Evolutionary conservation across 192 early-diverging fungal species (phyloP), one percentile per base, ranked within the genome.

Genomic region (Umbelopsis isabellina): DNA sequence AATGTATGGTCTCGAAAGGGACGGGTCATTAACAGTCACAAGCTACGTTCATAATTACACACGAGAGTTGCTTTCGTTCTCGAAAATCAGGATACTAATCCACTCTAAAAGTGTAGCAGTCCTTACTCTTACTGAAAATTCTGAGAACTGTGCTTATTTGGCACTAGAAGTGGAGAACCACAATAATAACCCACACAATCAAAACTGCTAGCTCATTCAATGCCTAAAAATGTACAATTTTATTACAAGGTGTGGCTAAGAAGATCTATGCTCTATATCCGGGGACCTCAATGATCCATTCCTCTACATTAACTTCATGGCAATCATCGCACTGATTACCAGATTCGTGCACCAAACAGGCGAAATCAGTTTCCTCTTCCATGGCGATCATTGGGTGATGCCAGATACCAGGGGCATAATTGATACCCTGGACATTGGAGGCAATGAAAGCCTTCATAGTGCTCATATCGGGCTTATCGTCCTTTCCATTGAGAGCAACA

Each of bases 331-430:
- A 79, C 15, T 86, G 74, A 11, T 86, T 78, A 65, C 87, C 89
- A 72, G 85, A 89, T 80, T 96, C 95, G 79, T 91, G 89, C 13
- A 94, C 91, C 47, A 94, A 76, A n/a, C 88, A 87, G 18, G 87
- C 66, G 70, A 94, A 96, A 66, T 88, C 79, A 27, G 88, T 80
- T 46, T 55, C 72, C n/a, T 82, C 68, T 53, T 87, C 85, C 11
- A 94, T 72, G 9, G 84, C 86, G 50, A 96, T 83, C 93, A 96
- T 95, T 18, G 94, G 94, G 77, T 94, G 92, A 75, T 96, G 95
- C 95, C 95, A 96, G 50, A 89, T 85, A 73, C 91, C 92, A 15
- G 87, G 83, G 64, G 83, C 79, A 77, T 96, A 96, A 78, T 88
- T 94, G 70, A 96, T 86, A 2, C 92, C 95, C 80, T 95, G 93